Base-by-base conservation (phyloP, 495 filamentous ascomycete species). In the Saxispiralis lemnorum region DNA sequence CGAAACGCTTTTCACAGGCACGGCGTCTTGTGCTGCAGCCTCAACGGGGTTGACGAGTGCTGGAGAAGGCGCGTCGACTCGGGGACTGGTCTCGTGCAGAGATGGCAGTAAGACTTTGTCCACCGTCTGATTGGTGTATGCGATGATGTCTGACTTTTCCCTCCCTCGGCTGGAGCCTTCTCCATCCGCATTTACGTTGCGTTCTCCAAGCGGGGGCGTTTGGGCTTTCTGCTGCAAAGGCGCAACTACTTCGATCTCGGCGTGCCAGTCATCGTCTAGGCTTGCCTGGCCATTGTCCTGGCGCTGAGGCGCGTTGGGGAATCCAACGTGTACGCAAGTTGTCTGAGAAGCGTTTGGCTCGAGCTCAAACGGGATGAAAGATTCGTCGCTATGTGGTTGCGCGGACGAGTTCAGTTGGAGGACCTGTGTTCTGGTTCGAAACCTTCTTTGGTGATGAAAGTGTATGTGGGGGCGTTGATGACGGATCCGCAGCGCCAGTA, bases 191-290 rank as follows among this genome's bases (percentile, higher is more conserved):
- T 4, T 9, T 28, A 9, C 24, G 5, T 28, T 28, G 24, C 9
- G 24, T 9, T 28, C 24, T 28, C 9, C 24, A 28, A 28, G 24
- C 24, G 24, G 24, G 24, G 4, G 9, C 19, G 19, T 14, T 3
- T 20, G 17, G 11, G 20, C 11, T 34, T 37, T 18, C 19, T 13
- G 14, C 16, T 16, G 21, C 13, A 7, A 4, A 11, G 14, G 39
- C 39, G 40, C 30, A 21, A 42, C 4, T 2, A 48, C 31, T 39
- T 48, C 31, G 7, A 48, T 13, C 39, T 48, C 45, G 7, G 45
- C 39, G 19, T 48, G 45, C 45, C 45, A 48, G 1, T 48, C 45
- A 9, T 43, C 39, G 18, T 15, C 31, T 15, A 15, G 21, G 13
- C n/a, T 21, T 10, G 2, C 19, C 15, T 45, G 7, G 35, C 6